Evolutionary conservation across 1,284 basidiomycete genomes (phyloP), one percentile per base, ranked within the genome.

Genomic region (Neotropicomus parvogracilis): DNA sequence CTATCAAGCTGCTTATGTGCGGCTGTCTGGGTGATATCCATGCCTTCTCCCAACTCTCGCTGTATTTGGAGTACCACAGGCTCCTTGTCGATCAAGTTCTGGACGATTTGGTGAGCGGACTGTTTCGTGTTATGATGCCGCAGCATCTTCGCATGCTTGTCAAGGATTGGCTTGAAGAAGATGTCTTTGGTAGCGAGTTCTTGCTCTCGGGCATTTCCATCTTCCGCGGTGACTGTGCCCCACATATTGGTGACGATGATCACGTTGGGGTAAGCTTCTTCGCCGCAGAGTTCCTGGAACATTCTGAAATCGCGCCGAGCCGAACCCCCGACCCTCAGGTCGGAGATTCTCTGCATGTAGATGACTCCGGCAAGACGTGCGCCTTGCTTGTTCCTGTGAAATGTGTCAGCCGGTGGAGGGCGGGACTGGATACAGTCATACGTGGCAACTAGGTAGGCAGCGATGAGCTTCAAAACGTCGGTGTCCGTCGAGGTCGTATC

Each of bases 291-390:
- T 54, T 70, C 70, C 33, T 74, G 65, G 63, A 80, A 78, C 65
- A 79, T 70, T 46, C 65, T 65, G 49, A 79, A 74, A 58, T 75
- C 79, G 31, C 74, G 71, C n/a, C 67, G 63, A 19, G 75, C 73
- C 19, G 74, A 72, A 14, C 77, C 76, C 34, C 73, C 74, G 52
- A 80, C 67, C 44, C 73, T 70, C 59, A 69, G 56, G 59, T 80
- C 78, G 27, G 75, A 71, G 48, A 80, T 80, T 4, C 75, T 66
- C 48, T 80, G 78, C 64, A 78, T 66, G 54, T 80, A 80, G 29
- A 80, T 69, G 44, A 80, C 67, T 0, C 79, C 79, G 17, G 61
- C 55, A 50, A 65, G 47, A 52, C 55, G 56, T 50, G 52, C 54
- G 55, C 70, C 72, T 37, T 69, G 62, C 50, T 71, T 64, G 51